A percentile compares a stretch with the other conserved stretches of the same genome.
Evolutionary conservation across 2,329 filamentous ascomycete species (phyloP).

Genomic region (Xylariaceae sp.): DNA sequence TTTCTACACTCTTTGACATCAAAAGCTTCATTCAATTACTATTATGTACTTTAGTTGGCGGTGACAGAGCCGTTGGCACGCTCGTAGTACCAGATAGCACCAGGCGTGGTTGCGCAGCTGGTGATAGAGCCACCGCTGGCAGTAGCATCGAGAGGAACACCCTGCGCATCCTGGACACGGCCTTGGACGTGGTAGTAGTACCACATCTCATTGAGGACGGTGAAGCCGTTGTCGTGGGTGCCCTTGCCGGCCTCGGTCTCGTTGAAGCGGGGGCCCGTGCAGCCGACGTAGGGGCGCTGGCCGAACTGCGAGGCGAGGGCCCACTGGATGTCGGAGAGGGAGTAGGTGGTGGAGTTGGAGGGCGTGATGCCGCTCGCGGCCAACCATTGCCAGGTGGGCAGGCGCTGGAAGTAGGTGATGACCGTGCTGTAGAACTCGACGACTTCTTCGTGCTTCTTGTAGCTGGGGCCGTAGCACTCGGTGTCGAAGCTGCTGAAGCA

Average conservation of each 20-base stretch:
- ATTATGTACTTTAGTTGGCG: not conserved
- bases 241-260: slow-evolving; percentile 52
- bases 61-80: slow-evolving; percentile 33
- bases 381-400: slow-evolving; percentile 60
- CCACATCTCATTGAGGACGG: slow-evolving; percentile 58
- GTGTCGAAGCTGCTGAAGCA: slow-evolving; percentile 62
- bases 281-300: slow-evolving; percentile 55
- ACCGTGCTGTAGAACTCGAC: slow-evolving; percentile 59
- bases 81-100: slow-evolving; percentile 52
- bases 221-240: slow-evolving; percentile 51
- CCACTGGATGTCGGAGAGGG: slow-evolving; percentile 46
- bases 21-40: too few relatives aligned
- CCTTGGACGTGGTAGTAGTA: slow-evolving; percentile 60
- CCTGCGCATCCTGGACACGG: slow-evolving; percentile 47
- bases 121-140: slow-evolving; percentile 43
- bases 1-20: too few relatives aligned
- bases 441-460: slow-evolving; percentile 52
- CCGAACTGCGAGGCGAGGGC: slow-evolving; percentile 48
- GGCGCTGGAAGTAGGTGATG: slow-evolving; percentile 50
- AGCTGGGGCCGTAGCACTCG: slow-evolving; percentile 58
- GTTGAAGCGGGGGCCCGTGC: slow-evolving; percentile 56
- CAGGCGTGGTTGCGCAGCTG: slow-evolving; percentile 50
- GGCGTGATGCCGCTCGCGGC: slow-evolving; percentile 48
- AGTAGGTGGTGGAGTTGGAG: slow-evolving; percentile 54
- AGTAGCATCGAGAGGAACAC: slow-evolving; percentile 40